Evolutionary conservation across 345 rosid genomes (phyloP).

Genomic region (Nephelium lappaceum): DNA sequence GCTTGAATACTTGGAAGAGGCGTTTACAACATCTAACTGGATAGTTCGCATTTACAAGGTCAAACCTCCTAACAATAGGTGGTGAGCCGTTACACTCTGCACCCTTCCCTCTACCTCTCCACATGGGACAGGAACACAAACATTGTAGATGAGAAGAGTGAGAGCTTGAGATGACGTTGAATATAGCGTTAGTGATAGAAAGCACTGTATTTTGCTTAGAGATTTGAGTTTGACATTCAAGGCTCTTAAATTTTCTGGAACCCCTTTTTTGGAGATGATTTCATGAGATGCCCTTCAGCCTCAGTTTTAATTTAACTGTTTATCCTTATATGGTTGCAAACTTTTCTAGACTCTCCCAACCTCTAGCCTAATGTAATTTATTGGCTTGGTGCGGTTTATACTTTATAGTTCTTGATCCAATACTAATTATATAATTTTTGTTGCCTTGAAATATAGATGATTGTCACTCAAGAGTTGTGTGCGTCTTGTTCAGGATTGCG

Average conservation of each 20-base stretch:
- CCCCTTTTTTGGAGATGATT: slow-evolving; percentile 26
- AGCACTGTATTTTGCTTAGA: slow-evolving; percentile 15
- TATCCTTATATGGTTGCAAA: not conserved
- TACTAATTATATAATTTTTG: not conserved
- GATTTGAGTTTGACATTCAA: slow-evolving; percentile 25
- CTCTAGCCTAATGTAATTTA: slow-evolving; percentile 6
- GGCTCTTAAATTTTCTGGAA: slow-evolving; percentile 29
- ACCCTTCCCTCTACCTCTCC: not conserved
- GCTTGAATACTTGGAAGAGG: slow-evolving; percentile 93
- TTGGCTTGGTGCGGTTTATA: slow-evolving; percentile 11
- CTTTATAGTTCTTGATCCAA: not conserved
- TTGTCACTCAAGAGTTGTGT: not conserved
- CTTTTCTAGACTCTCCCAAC: not conserved
- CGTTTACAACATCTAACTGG: slow-evolving; percentile 97
- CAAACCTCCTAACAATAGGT: slow-evolving; percentile 91
- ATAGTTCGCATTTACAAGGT: slow-evolving; percentile 96
- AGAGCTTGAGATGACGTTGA: slow-evolving; percentile 5
- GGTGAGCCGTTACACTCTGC: slow-evolving; percentile 43
- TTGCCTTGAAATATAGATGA: not conserved
- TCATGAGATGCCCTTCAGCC: slow-evolving; percentile 1
- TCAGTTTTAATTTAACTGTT: slow-evolving; percentile 25
- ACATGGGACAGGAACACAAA: not conserved
- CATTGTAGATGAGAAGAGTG: not conserved
- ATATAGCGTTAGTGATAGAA: slow-evolving; percentile 24
- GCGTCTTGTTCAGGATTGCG: not conserved